Evolutionary conservation across 2,329 filamentous ascomycete species (phyloP), one percentile per base, ranked within the genome.

Genomic region (Penicillium sclerotiorum): DNA sequence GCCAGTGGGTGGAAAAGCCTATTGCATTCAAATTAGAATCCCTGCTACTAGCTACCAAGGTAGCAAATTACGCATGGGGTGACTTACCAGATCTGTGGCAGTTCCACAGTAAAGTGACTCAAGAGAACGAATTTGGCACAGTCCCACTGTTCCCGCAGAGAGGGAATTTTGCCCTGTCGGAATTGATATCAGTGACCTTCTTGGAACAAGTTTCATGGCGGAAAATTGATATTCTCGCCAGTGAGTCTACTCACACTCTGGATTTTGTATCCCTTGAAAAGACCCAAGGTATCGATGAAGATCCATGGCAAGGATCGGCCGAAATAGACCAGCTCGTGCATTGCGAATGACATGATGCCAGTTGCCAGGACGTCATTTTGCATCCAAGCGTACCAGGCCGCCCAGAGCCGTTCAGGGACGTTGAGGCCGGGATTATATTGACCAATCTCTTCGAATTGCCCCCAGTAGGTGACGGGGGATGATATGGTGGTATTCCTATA

Each of bases 311-410:
- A 69, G 52, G 81, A 88, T 60, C 94, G 86, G 63, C 94, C 94
- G 67, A 97, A 99, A 80, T 99, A 99, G 65, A 99, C 83, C 33
- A 85, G 47, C 75, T 99, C 94, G 79, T 99, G 94, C 84, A 97
- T 90, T 61, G 87, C 75, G 73, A 99, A 99, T 65, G 91, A 96
- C 89, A 97, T 88, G 77, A 99, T 94, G 53, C 94, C 94, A 3
- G 94, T 99, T 52, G 94, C 94, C 55, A 99, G 85, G 47, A 89
- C 87, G 76, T 99, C 94, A 72, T 99, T 99, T 73, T 95, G 90
- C 88, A 97, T 96, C 82, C 86, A 99, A 13, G 93, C 83, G 73
- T 99, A 99, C 93, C 91, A 97, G 33, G 91, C 86, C 74, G 89
- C 88, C 94, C 94, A 99, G 60, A 96, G 80, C 68, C 87, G 86